These are phyloP conservation scores for Dysphania ambrosioides DNA, from an alignment of 148 eudicot genomes.

Conservation along the genomic window DNA sequence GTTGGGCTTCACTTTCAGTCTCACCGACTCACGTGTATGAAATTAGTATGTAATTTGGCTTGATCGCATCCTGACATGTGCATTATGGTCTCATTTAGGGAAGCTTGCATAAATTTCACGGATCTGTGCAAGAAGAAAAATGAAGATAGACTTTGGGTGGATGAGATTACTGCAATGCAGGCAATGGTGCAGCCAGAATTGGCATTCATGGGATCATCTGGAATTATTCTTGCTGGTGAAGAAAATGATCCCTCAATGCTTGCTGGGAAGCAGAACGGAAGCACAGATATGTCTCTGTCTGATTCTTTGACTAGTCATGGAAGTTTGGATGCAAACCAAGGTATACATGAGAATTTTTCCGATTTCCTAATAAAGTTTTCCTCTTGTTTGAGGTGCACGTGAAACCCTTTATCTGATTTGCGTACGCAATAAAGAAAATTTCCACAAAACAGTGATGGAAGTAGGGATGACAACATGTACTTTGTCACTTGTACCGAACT, in stretches of 20 bases:
- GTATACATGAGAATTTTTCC: slow-evolving; percentile 24
- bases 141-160: slow-evolving; percentile 71
- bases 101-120: slow-evolving; percentile 70
- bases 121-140: slow-evolving; percentile 71
- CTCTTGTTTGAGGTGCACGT: background rate
- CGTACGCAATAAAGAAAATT: background rate
- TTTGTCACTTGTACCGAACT: background rate
- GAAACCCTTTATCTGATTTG: background rate
- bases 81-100: slow-evolving; percentile 40
- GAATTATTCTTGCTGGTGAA: slow-evolving; percentile 54
- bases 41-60: background rate
- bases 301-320: slow-evolving; percentile 51
- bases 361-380: background rate
- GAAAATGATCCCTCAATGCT: slow-evolving; percentile 39
- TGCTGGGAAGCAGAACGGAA: slow-evolving; percentile 33
- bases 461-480: background rate
- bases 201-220: slow-evolving; percentile 58
- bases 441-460: background rate
- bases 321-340: slow-evolving; percentile 45
- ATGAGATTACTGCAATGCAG: slow-evolving; percentile 87
- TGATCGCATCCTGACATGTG: slow-evolving; percentile 10
- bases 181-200: slow-evolving; percentile 52
- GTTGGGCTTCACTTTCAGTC: background rate
- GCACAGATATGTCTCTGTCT: slow-evolving; percentile 40
- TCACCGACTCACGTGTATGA: background rate